Conservation (phyloP, 2,329 filamentous ascomycete genomes). For the Claviceps sp. region DNA sequence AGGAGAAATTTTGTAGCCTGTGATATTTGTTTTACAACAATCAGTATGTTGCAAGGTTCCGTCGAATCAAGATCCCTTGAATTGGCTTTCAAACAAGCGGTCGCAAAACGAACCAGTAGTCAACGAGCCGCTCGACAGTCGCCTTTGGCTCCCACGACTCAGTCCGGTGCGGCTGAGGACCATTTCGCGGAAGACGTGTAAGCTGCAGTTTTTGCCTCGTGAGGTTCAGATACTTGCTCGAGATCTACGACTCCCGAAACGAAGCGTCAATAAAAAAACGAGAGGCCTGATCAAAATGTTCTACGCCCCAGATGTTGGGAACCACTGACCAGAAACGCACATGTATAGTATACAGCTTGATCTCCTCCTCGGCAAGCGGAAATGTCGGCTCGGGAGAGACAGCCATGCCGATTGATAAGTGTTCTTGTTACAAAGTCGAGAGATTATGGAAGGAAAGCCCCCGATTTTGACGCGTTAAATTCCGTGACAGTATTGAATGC, state of each 20-base stretch:
- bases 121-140: conserved; percentile 49
- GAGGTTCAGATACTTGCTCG: conserved; percentile 51
- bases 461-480: not conserved
- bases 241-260: conserved; percentile 34
- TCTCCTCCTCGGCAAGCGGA: conserved; percentile 23
- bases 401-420: not conserved
- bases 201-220: conserved; percentile 55
- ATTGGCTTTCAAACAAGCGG: not conserved
- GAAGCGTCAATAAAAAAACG: not conserved
- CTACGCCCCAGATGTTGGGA: too few relatives aligned
- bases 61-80: not conserved
- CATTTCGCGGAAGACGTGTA: conserved; percentile 49
- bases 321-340: conserved; percentile 24
- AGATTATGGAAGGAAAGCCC: not conserved
- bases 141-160: conserved; percentile 48
- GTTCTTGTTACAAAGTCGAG: not conserved
- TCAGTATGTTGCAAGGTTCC: too few relatives aligned
- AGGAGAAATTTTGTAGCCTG: conserved; percentile 55
- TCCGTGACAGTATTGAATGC: too few relatives aligned
- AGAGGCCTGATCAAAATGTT: too few relatives aligned
- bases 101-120: conserved; percentile 40
- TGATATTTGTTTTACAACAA: not conserved
- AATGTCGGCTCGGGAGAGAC: conserved; percentile 9
- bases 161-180: conserved; percentile 30
- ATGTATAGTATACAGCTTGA: conserved; percentile 43